Base-by-base conservation (phyloP, 352 stramenopile species). In the Peronospora destructor region DNA sequence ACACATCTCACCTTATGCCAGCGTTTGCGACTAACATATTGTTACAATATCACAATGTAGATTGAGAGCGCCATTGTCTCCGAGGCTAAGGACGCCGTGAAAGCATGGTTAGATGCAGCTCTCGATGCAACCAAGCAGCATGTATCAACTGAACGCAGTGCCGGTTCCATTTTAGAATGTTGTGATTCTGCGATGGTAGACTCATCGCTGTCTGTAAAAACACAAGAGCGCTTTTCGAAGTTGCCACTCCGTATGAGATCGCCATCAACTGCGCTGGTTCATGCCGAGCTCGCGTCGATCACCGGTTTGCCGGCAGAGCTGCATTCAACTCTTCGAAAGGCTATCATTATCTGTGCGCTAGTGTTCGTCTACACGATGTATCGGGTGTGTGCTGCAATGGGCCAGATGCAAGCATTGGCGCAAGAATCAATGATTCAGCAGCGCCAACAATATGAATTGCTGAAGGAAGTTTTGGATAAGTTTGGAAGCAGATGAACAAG, bases 1-100 rank as follows among this genome's bases (percentile, higher is more conserved):
- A 17, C 4, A 25, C 11, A 3, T 26, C n/a, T 23, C 2, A 10
- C n/a, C 5, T 47, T 36, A 17, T 11, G 6, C 17, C 3, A n/a
- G 1, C 16, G 12, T 19, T 6, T 36, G 32, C 37, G n/a, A 44
- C 37, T n/a, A 25, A 16, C 10, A 9, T 39, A 28, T 37, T 16
- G 12, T 32, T 50, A 35, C 28, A 37, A 46, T 46, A 4, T 44
- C 32, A 25, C 21, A 6, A 29, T 54, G 6, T 44, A 91, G 73
- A 93, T 93, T 58, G 83, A 93, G 42, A 73, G 71, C 19, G 78
- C 83, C n/a, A 76, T 76, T 7, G 66, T 86, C 17, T 76, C 80
- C 0, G 83, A 93, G 56, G 64, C 70, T 0, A 84, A 85, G 37
- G 81, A 91, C 11, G 62, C 46, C 11, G 53, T 69, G 10, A 72